A percentile compares a stretch with the other conserved stretches of the same genome.
Conservation (phyloP, 352 stramenopile species). For the Pythium grandisporangium region DNA sequence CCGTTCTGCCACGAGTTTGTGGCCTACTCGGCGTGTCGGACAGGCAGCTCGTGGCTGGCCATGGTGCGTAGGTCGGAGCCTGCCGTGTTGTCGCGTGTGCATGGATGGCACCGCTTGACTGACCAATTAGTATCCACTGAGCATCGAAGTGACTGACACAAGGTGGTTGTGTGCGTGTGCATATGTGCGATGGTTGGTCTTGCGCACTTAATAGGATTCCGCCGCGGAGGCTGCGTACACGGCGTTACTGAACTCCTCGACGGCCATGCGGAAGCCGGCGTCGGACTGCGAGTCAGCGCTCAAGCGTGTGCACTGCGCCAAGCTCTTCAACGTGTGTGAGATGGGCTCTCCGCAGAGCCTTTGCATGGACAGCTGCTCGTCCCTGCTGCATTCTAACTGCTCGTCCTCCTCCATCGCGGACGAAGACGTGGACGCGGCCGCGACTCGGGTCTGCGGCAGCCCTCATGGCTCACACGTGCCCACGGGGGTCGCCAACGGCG, state of each 20-base stretch:
- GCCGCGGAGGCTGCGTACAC: conserved; percentile 23
- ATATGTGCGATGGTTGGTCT: not conserved
- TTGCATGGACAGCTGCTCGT: conserved; percentile 36
- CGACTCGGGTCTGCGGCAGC: conserved; percentile 22
- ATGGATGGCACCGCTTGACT: too few relatives aligned
- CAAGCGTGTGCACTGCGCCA: conserved; percentile 38
- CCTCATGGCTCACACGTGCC: conserved; percentile 5
- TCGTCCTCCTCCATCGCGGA: too few relatives aligned
- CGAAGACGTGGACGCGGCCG: conserved; percentile 2
- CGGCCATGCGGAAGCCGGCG: conserved; percentile 1
- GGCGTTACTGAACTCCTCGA: conserved; percentile 16
- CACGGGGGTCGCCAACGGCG: conserved; percentile 24
- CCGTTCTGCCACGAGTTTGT: conserved; percentile 47
- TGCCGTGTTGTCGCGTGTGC: too few relatives aligned
- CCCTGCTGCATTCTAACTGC: conserved; percentile 33
- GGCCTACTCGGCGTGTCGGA: conserved; percentile 46
- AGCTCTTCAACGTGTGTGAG: conserved; percentile 62
- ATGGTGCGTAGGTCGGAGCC: conserved; percentile 20
- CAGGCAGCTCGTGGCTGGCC: conserved; percentile 26
- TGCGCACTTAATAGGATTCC: conserved; percentile 24
- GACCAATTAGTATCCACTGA: too few relatives aligned
- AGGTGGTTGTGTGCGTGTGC: too few relatives aligned
- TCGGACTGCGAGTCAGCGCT: conserved; percentile 21
- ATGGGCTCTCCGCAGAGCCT: conserved; percentile 50
- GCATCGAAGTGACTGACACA: too few relatives aligned